Conservation (phyloP, 768 basidiomycete genomes). For the Xerocomus spinulosus region DNA sequence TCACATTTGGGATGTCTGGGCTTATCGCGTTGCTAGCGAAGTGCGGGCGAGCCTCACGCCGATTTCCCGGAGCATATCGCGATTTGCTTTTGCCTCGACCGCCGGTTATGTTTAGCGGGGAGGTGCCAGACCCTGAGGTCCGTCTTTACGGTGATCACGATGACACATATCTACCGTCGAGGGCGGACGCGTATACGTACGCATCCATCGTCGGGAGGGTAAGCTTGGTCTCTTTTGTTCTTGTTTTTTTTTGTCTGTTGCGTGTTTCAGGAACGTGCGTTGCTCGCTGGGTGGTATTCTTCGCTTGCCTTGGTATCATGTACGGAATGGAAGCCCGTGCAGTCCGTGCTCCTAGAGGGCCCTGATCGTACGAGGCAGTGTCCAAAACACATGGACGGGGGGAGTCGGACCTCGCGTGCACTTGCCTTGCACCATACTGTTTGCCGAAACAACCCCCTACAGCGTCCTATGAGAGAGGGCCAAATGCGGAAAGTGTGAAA, state of each 20-base stretch:
- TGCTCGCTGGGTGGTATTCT: not conserved
- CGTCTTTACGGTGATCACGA: no score
- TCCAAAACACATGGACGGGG: not conserved
- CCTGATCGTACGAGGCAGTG: not conserved
- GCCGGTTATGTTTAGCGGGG: not conserved
- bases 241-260: no score
- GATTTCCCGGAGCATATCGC: conserved; percentile 1
- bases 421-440: not conserved
- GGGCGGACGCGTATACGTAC: no score
- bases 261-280: not conserved
- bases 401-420: not conserved
- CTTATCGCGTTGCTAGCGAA: conserved; percentile 11
- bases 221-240: no score
- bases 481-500: not conserved
- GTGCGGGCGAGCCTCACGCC: conserved; percentile 19
- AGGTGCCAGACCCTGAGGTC: no score
- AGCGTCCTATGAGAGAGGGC: not conserved
- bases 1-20: no score
- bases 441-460: not conserved
- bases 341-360: no score
- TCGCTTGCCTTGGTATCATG: not conserved
- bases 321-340: not conserved
- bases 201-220: no score
- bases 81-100: conserved; percentile 4
- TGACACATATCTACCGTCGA: no score